Percentiles rank a stretch among this genome's conserved stretches.
These are phyloP conservation scores for Yamadazyma friedrichii DNA, from an alignment of 1,139 yeast species.

Conservation along the genomic window DNA sequence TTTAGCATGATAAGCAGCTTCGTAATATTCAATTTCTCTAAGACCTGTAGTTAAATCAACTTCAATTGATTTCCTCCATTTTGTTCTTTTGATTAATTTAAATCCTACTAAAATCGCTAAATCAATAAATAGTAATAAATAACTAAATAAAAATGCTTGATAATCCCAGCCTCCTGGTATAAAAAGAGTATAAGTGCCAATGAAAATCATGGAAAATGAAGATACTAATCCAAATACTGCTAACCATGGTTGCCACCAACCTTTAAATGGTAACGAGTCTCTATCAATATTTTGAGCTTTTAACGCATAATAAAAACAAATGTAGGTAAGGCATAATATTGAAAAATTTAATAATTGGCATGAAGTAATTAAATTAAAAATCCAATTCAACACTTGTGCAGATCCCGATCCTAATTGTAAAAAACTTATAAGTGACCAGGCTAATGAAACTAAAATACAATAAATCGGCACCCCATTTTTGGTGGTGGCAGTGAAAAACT, in stretches of 20 bases:
- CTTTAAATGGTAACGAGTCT: slow-evolving; percentile 49
- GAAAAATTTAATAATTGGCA: slow-evolving; percentile 60
- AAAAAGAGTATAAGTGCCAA: slow-evolving; percentile 69
- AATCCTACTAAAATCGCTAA: slow-evolving; percentile 54
- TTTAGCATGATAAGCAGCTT: slow-evolving; percentile 24
- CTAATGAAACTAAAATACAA: slow-evolving; percentile 30
- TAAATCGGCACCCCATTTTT: slow-evolving; percentile 35
- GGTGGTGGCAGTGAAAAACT: slow-evolving; percentile 40
- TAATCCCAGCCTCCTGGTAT: slow-evolving; percentile 62
- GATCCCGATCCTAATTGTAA: slow-evolving; percentile 37
- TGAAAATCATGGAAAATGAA: slow-evolving; percentile 52
- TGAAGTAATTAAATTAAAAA: slow-evolving; percentile 70
- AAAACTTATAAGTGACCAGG: slow-evolving; percentile 50
- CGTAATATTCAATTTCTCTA: slow-evolving; percentile 48
- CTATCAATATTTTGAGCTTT: slow-evolving; percentile 59
- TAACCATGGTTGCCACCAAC: slow-evolving; percentile 46
- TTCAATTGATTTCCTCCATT: slow-evolving; percentile 47
- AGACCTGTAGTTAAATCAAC: slow-evolving; percentile 43
- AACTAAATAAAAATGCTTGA: slow-evolving; percentile 62
- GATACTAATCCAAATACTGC: slow-evolving; percentile 30
- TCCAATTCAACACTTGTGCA: slow-evolving; percentile 58
- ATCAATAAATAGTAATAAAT: slow-evolving; percentile 66
- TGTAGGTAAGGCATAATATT: slow-evolving; percentile 60
- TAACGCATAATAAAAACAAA: slow-evolving; percentile 61
- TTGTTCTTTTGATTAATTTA: slow-evolving; percentile 55